Evolutionary conservation across 169 alveolate species (phyloP).

Genomic region (Plasmodium sp.): DNA sequence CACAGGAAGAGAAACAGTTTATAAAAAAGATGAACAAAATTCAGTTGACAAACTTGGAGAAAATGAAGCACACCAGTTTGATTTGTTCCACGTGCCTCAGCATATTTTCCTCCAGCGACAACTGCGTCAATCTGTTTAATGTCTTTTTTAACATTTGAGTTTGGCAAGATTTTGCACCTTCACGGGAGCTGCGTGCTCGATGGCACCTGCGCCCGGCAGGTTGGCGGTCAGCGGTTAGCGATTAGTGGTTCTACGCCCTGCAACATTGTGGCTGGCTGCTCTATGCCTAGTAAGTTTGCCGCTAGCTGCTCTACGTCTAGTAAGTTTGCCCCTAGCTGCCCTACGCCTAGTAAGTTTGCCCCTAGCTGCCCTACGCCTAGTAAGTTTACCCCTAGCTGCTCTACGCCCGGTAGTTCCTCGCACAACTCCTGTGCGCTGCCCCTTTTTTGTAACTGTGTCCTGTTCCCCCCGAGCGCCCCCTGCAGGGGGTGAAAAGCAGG

Average conservation of each 20-base stretch:
- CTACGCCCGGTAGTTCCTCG: neutral
- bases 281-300: too few species aligned
- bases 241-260: too few species aligned
- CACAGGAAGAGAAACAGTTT: slow-evolving; percentile 31
- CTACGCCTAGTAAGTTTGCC: too few species aligned
- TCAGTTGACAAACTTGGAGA: slow-evolving; percentile 27
- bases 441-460: neutral
- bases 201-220: neutral
- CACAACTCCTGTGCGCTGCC: neutral
- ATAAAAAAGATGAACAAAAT: slow-evolving; percentile 57
- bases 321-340: too few species aligned
- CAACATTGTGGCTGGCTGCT: too few species aligned
- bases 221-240: too few species aligned
- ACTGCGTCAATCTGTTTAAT: slow-evolving; percentile 19
- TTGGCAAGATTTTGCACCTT: neutral
- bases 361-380: too few species aligned
- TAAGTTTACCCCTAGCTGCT: too few species aligned
- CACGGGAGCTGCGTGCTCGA: neutral
- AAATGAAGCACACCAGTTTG: slow-evolving; percentile 36
- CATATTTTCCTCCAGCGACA: slow-evolving; percentile 54
- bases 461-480: neutral
- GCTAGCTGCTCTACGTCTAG: too few species aligned
- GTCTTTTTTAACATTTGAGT: slow-evolving; percentile 7
- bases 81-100: slow-evolving; percentile 55
- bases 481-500: neutral